These are phyloP conservation scores for Aureobasidium sp. DNA, from an alignment of 2,329 filamentous ascomycete species.

Conservation along the genomic window DNA sequence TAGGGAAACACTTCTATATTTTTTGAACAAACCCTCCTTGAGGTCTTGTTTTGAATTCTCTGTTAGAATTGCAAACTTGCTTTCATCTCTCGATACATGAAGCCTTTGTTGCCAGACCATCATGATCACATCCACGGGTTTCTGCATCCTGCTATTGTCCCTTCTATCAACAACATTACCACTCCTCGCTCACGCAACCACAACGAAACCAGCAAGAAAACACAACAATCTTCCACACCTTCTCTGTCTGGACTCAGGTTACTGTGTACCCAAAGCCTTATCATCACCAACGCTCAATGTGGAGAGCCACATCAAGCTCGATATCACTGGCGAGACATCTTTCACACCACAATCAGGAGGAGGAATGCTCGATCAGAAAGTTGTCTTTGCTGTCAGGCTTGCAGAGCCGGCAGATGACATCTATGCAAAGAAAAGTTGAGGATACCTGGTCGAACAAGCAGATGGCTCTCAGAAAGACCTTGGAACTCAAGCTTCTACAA, in stretches of 20 bases:
- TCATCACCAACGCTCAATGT: not conserved
- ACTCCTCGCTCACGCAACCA: not conserved
- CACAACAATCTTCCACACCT: not conserved
- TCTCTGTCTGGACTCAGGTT: not conserved
- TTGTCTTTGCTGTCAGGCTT: not conserved
- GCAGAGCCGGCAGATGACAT: not conserved
- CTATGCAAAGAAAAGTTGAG: not conserved
- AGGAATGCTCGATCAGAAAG: not conserved
- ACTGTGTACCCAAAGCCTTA: not conserved
- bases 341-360: not conserved
- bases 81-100: not conserved
- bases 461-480: too few relatives aligned
- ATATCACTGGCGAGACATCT: not conserved
- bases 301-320: not conserved
- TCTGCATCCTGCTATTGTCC: not conserved
- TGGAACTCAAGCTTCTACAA: too few relatives aligned
- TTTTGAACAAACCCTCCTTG: not conserved
- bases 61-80: not conserved
- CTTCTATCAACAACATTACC: not conserved
- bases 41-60: too few relatives aligned
- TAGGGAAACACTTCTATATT: not conserved
- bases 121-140: not conserved
- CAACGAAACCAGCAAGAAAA: not conserved
- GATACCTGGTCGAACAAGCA: not conserved
- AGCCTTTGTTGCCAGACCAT: not conserved